Evolutionary conservation across 257 asterid species (phyloP).

Genomic region (Ballota nigra): DNA sequence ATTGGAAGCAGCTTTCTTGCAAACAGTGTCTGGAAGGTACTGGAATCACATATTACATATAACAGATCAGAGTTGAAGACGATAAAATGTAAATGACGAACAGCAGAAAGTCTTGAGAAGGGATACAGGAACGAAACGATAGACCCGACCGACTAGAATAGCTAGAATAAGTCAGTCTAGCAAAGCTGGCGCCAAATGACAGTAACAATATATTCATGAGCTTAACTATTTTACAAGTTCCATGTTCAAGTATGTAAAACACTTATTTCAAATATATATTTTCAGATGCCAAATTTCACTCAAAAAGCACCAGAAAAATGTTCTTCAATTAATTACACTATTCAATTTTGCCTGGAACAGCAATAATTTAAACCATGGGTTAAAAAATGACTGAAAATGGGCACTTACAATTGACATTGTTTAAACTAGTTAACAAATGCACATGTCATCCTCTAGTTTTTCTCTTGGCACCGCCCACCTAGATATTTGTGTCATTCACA

Average conservation of each 20-base stretch:
- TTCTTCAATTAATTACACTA: neutral
- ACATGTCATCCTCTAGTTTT: no score
- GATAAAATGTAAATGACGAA: neutral
- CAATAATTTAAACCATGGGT: neutral
- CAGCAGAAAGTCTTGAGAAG: neutral
- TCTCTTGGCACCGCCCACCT: no score
- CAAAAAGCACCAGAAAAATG: neutral
- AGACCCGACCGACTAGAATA: neutral
- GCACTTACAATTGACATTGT: neutral
- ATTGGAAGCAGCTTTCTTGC: constrained; percentile 37
- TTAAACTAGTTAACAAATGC: neutral
- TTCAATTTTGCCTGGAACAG: neutral
- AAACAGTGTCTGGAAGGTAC: constrained; percentile 22
- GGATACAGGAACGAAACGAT: neutral
- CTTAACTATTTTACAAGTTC: neutral
- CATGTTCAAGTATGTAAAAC: no score
- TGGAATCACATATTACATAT: constrained; percentile 20
- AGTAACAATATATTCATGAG: neutral
- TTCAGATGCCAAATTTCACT: neutral
- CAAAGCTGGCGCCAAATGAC: neutral
- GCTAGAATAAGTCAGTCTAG: neutral
- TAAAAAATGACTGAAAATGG: neutral
- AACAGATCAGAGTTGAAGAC: constrained; percentile 17
- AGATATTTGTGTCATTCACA: no score
- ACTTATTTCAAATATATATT: neutral